A percentile compares a stretch with the other conserved stretches of the same genome.
Conservation (phyloP, 2,329 filamentous ascomycete genomes). For the Apiospora hydei region DNA sequence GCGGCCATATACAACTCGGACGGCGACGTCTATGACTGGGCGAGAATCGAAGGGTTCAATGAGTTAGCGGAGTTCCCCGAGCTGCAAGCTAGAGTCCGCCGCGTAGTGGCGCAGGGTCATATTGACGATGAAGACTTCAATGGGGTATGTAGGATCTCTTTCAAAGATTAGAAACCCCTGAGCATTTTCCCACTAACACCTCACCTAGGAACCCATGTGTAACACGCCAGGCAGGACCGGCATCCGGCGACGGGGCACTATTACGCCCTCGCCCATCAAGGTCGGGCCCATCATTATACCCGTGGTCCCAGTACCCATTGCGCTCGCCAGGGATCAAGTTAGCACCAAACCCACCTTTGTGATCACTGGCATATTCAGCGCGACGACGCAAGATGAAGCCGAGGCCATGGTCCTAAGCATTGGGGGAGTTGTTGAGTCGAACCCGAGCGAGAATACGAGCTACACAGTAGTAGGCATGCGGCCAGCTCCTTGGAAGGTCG, state of each 20-base stretch:
- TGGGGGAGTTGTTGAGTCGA: neutral
- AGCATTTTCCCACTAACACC: neutral
- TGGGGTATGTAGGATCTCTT: conserved; percentile 66
- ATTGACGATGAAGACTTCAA: conserved; percentile 89
- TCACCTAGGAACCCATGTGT: neutral
- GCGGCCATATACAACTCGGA: conserved; percentile 53
- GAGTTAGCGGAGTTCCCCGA: conserved; percentile 70
- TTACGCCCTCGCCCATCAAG: neutral
- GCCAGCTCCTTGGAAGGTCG: neutral
- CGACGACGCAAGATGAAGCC: neutral
- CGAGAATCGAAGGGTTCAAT: conserved; percentile 80
- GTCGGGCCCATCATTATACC: neutral
- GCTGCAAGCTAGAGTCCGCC: conserved; percentile 74
- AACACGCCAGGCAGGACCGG: neutral
- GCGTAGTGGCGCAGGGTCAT: conserved; percentile 77
- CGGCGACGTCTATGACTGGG: conserved; percentile 61
- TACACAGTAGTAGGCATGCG: neutral
- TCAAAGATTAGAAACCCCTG: neutral
- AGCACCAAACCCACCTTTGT: neutral
- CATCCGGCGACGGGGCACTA: neutral
- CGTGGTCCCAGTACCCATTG: neutral
- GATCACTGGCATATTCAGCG: neutral
- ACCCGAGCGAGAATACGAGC: neutral
- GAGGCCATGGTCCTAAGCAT: neutral
- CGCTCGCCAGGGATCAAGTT: neutral